Base-by-base conservation (phyloP, 306 rosid genomes). In the Lablab purpureus region DNA sequence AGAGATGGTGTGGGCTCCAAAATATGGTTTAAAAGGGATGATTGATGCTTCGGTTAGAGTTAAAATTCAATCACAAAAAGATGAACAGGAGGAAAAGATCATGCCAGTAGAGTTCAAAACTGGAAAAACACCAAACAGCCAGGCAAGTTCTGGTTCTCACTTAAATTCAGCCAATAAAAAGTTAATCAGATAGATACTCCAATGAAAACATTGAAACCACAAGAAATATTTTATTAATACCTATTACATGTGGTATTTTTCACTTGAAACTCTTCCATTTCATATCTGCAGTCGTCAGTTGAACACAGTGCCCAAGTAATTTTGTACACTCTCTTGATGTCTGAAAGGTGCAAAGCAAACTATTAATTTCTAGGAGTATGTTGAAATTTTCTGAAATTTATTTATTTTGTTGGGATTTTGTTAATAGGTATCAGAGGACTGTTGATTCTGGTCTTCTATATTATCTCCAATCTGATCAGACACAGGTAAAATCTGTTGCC, bases 1-100 rank as follows among this genome's bases (percentile, higher is more conserved):
- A 89, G 99, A 94, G 88, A 91, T 94, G 97, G 91, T 97, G 55
- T 94, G 99, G 99, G 95, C 97, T 67, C 95, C 99, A 50, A 92
- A 84, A 81, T 94, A 91, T 79, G 99, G 99, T 80, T 77, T 94
- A 87, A 94, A 94, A 85, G 99, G 99, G 83, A 89, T 89, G 92
- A 92, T 94, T 86, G 99, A 94, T 88, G 97, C 99, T 84, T 92
- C 99, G 6, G 84, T 94, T 62, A 87, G 90, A 76, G 97, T 91
- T 81, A 87, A 77, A 56, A 84, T 92, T 27, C 79, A 47, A 60
- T 85, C 88, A 71, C 67, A 71, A 74, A 85, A 75, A 59, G 72
- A 63, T 84, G 89, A 84, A 77, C 76, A 45, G 27, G 75, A 81
- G 56, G 86, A 84, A 79, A 88, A 76, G 83, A 87, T 92, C 47